A percentile compares a stretch with the other conserved stretches of the same genome.
These are phyloP conservation scores for Triticum urartu DNA, from an alignment of 176 grass and related monocot genomes.

Conservation along the genomic window DNA sequence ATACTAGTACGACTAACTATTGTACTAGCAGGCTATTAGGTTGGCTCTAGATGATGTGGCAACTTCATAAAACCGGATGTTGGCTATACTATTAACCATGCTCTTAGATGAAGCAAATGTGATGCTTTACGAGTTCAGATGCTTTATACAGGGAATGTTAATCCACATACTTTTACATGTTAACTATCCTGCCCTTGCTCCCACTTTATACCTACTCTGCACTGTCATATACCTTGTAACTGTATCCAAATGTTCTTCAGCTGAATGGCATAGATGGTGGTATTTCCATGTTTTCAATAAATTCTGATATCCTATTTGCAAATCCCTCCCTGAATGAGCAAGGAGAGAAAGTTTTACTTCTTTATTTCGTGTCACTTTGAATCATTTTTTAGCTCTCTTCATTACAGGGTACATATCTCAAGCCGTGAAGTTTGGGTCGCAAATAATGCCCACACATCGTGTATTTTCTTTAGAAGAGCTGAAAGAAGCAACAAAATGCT, in stretches of 20 bases:
- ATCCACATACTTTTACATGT: neutral
- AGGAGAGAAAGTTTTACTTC: constrained; percentile 12
- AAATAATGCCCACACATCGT: constrained; percentile 64
- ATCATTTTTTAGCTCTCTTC: constrained; percentile 7
- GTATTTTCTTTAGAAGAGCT: constrained; percentile 90
- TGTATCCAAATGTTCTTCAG: neutral
- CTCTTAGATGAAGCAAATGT: neutral
- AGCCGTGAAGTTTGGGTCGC: constrained; percentile 79
- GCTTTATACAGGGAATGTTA: neutral
- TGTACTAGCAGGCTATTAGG: too few relatives aligned
- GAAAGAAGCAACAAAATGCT: constrained; percentile 88
- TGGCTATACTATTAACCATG: too few relatives aligned
- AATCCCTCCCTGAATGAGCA: neutral
- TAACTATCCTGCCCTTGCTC: neutral
- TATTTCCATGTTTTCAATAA: neutral
- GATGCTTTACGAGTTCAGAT: neutral
- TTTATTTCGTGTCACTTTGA: constrained; percentile 8
- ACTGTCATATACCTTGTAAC: neutral
- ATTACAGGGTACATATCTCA: constrained; percentile 88
- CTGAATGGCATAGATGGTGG: neutral
- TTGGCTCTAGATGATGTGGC: too few relatives aligned
- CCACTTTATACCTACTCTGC: neutral
- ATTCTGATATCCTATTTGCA: neutral
- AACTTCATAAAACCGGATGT: too few relatives aligned
- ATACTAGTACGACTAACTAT: too few relatives aligned